These are phyloP conservation scores for Dispira parvispora DNA, from an alignment of 192 early-diverging fungal genomes.

Conservation along the genomic window DNA sequence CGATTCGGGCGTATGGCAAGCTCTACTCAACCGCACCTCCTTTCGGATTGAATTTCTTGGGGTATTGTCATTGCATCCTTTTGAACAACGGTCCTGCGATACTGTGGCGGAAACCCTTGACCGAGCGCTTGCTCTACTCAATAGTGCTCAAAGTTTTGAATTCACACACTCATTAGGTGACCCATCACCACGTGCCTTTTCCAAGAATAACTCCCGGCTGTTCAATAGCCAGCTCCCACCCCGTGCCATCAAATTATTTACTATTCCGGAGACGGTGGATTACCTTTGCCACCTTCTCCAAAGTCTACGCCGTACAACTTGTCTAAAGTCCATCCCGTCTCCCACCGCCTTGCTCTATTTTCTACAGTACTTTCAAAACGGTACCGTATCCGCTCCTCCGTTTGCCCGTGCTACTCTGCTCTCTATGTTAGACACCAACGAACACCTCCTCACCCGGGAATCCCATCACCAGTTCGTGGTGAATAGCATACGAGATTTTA, in stretches of 20 bases:
- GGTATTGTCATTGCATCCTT: background rate
- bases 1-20: no score
- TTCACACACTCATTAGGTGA: background rate
- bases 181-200: background rate
- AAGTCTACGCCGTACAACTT: background rate
- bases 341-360: background rate
- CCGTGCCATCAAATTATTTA: background rate
- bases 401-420: background rate
- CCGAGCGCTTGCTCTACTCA: background rate
- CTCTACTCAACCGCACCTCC: background rate
- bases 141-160: background rate
- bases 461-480: background rate
- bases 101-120: background rate
- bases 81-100: background rate
- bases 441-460: background rate
- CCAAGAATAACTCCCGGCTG: background rate
- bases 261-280: background rate
- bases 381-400: background rate
- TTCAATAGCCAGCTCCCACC: constrained; percentile 1
- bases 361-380: background rate
- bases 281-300: background rate
- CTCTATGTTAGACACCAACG: background rate
- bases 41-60: background rate
- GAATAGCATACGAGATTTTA: background rate
- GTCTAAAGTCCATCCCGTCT: background rate